Evolutionary conservation across 108 stramenopile genomes (phyloP).

Genomic region (Epipyxis sp.): DNA sequence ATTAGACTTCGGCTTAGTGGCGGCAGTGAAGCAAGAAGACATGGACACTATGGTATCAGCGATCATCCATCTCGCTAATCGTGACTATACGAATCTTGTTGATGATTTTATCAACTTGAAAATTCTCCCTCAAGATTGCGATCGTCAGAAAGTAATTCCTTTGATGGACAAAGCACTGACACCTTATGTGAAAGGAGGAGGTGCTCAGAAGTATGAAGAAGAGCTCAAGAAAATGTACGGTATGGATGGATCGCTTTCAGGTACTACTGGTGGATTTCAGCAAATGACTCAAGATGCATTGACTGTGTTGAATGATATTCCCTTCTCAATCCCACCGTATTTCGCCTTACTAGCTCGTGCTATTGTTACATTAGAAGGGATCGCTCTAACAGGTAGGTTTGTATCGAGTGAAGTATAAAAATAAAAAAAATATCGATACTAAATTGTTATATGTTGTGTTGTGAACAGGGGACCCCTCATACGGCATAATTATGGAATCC

Average conservation of each 20-base stretch:
- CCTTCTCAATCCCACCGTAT: slow-evolving; percentile 78
- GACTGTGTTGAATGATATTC: slow-evolving; percentile 78
- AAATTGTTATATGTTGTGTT: no score
- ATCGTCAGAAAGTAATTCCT: slow-evolving; percentile 57
- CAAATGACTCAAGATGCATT: slow-evolving; percentile 74
- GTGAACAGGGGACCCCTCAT: slow-evolving; percentile 71
- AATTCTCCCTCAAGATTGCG: slow-evolving; percentile 71
- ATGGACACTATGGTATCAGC: slow-evolving; percentile 76
- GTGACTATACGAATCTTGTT: slow-evolving; percentile 75
- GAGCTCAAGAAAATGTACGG: slow-evolving; percentile 72
- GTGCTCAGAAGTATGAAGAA: slow-evolving; percentile 79
- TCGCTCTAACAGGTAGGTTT: slow-evolving; percentile 67
- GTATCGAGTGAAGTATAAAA: no score
- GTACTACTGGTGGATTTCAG: slow-evolving; percentile 76
- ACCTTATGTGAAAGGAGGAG: slow-evolving; percentile 82
- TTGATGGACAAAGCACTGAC: slow-evolving; percentile 84
- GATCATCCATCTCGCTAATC: slow-evolving; percentile 81
- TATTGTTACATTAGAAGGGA: slow-evolving; percentile 81
- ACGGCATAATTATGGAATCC: slow-evolving; percentile 78
- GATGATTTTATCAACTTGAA: slow-evolving; percentile 77
- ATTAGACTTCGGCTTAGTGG: slow-evolving; percentile 83
- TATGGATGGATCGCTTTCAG: slow-evolving; percentile 67
- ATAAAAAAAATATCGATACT: no score
- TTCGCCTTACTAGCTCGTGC: slow-evolving; percentile 74
- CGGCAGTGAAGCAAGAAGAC: slow-evolving; percentile 63